Base-by-base conservation (phyloP, 306 rosid species). In the Cucumis hystrix region DNA sequence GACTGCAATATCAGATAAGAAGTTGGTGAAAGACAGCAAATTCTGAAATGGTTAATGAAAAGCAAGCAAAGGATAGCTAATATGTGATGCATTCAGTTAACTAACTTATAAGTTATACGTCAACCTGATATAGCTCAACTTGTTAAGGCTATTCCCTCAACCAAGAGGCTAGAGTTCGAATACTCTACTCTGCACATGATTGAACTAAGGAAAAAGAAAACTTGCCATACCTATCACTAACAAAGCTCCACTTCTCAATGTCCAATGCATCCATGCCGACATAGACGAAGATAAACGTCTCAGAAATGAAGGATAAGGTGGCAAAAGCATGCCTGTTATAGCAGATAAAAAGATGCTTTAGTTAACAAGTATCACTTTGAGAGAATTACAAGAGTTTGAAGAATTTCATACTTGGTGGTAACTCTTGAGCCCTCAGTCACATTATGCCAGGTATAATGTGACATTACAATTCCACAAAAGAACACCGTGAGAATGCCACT, bases 261-360 rank as follows among this genome's bases (percentile, higher is more conserved):
- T 96, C 99, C 93, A 96, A 85, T 62, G 99, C 99, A 87, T 96
- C 99, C 97, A 96, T 96, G 67, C 99, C 99, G 81, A 96, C 99
- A 84, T 96, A 96, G 74, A 96, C 90, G 81, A 96, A 96, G 90
- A 96, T 91, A 80, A 92, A 96, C 30, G 83, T 86, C 88, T 96
- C 99, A 17, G 90, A 87, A 79, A 96, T 92, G 83, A 92, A 96
- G 17, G 99, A 96, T 81, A 96, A 79, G 45, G 99, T 91, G 73
- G 99, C 99, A 80, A 96, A 96, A 59, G 98, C 83, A 78, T 96
- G 99, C 87, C 98, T 92, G 92, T 30, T 62, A 77, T 77, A 59
- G 77, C 2, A 17, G 78, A 70, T 66, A 43, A 74, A 74, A 66
- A 14, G 43, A 47, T 21, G 57, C 47, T 35, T 80, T 60, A 80